Percentiles rank a stretch among this genome's conserved stretches.
phyloP scores from a whole-genome alignment of 345 rosid species.

The Eucalyptus erythrocorys region DNA sequence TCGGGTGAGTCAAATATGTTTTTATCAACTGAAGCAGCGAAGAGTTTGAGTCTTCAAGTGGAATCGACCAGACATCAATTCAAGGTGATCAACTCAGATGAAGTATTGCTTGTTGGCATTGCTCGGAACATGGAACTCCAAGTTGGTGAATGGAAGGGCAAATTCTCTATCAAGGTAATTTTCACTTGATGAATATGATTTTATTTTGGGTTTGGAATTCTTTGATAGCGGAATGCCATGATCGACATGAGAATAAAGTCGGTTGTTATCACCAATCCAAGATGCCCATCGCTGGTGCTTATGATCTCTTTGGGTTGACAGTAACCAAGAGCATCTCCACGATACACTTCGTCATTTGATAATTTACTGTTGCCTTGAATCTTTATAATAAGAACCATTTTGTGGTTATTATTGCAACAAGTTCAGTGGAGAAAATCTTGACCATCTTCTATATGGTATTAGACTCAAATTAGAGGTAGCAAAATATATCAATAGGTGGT shows the following conservation, averaged over 20 bases:
- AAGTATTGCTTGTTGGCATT: accelerated
- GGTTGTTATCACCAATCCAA: neutral
- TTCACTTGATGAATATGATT: neutral
- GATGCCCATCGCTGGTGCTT: neutral
- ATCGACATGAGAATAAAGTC: too few species aligned
- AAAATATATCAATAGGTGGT: neutral
- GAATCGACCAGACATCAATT: too few species aligned
- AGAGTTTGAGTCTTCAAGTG: neutral
- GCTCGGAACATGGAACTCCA: neutral
- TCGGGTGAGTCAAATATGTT: neutral
- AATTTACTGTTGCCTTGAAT: neutral
- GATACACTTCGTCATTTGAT: neutral
- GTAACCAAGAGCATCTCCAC: neutral
- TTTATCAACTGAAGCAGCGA: neutral
- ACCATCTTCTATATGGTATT: neutral
- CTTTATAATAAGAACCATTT: neutral
- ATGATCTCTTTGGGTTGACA: neutral
- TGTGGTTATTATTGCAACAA: neutral
- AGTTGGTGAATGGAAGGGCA: neutral
- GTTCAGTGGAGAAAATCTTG: neutral
- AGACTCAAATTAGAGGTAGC: neutral
- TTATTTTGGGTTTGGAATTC: neutral
- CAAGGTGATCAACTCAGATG: neutral
- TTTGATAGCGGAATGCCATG: neutral
- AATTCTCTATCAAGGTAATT: neutral